Evolutionary conservation across 2,329 filamentous ascomycete species (phyloP), one percentile per base, ranked within the genome.

Genomic region (Fusarium guadeloupense): DNA sequence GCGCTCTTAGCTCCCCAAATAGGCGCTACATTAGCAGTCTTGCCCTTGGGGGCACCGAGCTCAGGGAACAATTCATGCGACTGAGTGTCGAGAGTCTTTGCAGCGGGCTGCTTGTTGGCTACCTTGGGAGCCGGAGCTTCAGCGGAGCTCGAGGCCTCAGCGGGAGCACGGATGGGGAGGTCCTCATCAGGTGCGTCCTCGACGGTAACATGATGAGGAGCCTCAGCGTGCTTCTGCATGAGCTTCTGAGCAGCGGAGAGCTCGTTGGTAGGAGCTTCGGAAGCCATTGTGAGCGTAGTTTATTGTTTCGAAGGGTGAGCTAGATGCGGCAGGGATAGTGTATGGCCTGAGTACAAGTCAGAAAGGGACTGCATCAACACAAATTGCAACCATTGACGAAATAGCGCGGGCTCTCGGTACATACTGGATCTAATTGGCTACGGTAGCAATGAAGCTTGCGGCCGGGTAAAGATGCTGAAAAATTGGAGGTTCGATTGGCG

Each of bases 31-130:
- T 86, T 84, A 53, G 87, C 82, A 61, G 87, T 80, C 77, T 93
- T 93, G 47, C 87, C 81, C 76, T 87, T 87, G 53, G 82, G 76
- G 19, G 79, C 85, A 61, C 93, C 94, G 40, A 99, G 85, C 68
- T 93, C 89, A n/a, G 95, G 95, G 83, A 99, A 99, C 56, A 91
- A 81, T 77, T 98, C 93, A 72, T 96, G 91, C 16, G 92, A 96
- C 71, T 91, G 85, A 17, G 92, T 93, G 76, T 98, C 92, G 59
- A 97, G 80, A 46, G 70, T 50, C 33, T 82, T 69, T 37, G 78
- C 76, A 26, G 76, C 75, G 74, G 88, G 89, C 73, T 90, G 86
- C 80, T 91, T 92, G 47, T 85, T 86, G 38, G 85, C 85, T 58
- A 86, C 83, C 76, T 90, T 91, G 45, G 85, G 78, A 58, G 86